These are phyloP conservation scores for Aeschynomene evenia DNA, from an alignment of 306 rosid genomes.

Conservation along the genomic window DNA sequence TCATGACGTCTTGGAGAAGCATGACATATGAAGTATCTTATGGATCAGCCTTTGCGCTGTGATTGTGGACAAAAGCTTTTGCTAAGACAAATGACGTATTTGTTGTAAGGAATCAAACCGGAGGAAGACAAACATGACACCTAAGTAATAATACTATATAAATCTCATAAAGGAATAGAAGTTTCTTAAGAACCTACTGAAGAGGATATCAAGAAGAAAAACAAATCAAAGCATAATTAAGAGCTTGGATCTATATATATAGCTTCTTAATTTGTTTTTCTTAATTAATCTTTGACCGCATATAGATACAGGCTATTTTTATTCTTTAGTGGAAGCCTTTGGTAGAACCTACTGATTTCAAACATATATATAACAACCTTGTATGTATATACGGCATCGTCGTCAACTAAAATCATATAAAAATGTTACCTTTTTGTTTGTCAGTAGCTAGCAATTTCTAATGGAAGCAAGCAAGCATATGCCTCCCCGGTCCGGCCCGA, in stretches of 20 bases:
- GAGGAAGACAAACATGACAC: slow-evolving; percentile 38
- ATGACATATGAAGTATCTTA: slow-evolving; percentile 23
- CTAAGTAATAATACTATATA: slow-evolving; percentile 13
- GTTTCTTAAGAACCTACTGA: slow-evolving; percentile 27
- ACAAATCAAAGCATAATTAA: neutral
- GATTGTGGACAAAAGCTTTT: slow-evolving; percentile 35
- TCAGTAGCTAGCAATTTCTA: neutral
- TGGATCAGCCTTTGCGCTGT: slow-evolving; percentile 13
- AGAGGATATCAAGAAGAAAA: neutral
- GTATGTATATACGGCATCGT: too few species aligned
- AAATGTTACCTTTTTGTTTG: neutral
- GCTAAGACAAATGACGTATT: slow-evolving; percentile 40
- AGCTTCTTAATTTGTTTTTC: too few species aligned
- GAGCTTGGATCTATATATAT: too few species aligned
- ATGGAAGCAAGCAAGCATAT: neutral
- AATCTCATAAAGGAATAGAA: slow-evolving; percentile 29
- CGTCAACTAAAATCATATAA: too few species aligned
- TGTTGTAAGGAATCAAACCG: slow-evolving; percentile 31
- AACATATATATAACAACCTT: too few species aligned
- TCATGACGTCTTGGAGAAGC: neutral
- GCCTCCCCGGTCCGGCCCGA: neutral
- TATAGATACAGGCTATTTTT: too few species aligned
- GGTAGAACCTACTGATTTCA: too few species aligned
- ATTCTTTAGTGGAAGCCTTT: too few species aligned
- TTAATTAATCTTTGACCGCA: slow-evolving; percentile 26